Base-by-base conservation (phyloP, 257 asterid species). In the Ballota nigra region DNA sequence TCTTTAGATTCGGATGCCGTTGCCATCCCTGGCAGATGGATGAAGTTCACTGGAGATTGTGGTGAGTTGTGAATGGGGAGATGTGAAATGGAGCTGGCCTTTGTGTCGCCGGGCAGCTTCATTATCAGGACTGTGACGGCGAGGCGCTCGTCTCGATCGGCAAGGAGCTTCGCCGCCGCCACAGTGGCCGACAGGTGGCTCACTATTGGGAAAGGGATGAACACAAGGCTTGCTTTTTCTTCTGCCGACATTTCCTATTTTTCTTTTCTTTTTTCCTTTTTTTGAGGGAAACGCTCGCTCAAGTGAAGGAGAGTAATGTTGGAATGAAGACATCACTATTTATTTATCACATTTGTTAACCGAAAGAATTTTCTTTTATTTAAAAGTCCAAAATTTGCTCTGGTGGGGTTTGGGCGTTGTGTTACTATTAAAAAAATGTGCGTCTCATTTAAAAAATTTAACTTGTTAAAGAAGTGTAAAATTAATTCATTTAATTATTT, bases 181-280 rank as follows among this genome's bases (percentile, higher is more conserved):
- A 82, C 80, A 8, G 86, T 66, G 0, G 85, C 73, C 10, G 65
- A 62, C n/a, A 81, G 71, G 77, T 84, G 89, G 45, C 89, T 78
- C 29, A 69, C 23, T 9, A 57, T 16, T 0, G 86, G 89, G 63
- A 52, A 77, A 19, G 89, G 89, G 26, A 84, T 65, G 78, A 84
- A 84, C 3, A 84, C 75, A 0, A 84, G 70, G 60, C 16, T 69
- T 61, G 60, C 40, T 26, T 20, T 57, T n/a, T 47, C 22, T 12
- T 57, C 43, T 11, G 19, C 26, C 7, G 72, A 12, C 71, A 64
- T 73, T 15, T 63, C 51, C 3, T 1, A 3, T 22, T 51, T 18
- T 16, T 5, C 6, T 33, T 33, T 33, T 47, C 8, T 36, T 36
- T 6, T 28, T 28, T 28, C 33, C 4, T 28, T 33, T 36, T 7